Percentiles rank a stretch among this genome's conserved stretches.
phyloP scores from a whole-genome alignment of 2,329 filamentous ascomycete species.

The Sporothrix mexicana region DNA sequence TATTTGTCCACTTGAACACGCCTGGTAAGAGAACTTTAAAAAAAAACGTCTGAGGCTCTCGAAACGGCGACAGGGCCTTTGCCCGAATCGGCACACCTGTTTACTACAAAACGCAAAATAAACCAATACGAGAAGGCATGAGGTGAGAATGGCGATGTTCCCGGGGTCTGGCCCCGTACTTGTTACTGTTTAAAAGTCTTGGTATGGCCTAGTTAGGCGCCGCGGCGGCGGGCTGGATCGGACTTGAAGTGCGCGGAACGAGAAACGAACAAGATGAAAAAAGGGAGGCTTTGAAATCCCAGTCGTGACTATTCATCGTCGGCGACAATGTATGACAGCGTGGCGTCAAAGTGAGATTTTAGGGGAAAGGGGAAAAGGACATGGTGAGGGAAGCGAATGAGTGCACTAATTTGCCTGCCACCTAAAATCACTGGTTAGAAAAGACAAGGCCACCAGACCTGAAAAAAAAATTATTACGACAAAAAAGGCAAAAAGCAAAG shows the following conservation, averaged over 20 bases:
- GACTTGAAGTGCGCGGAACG: neutral
- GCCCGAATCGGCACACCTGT: neutral
- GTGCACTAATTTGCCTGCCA: constrained; percentile 5
- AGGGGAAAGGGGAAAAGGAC: neutral
- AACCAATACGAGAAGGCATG: neutral
- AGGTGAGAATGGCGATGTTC: neutral
- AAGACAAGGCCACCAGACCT: neutral
- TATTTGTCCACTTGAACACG: neutral
- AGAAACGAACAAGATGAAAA: neutral
- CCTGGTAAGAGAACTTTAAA: no score
- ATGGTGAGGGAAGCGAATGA: neutral
- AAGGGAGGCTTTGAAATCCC: neutral
- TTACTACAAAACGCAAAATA: neutral
- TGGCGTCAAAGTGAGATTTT: neutral
- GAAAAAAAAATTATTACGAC: neutral
- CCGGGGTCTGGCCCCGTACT: neutral
- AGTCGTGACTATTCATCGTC: neutral
- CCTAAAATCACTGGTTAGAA: neutral
- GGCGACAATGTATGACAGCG: constrained; percentile 8
- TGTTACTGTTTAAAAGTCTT: neutral
- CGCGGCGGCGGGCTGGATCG: neutral
- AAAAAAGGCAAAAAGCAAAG: neutral
- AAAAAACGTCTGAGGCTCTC: no score
- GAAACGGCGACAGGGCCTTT: neutral
- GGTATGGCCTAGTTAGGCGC: neutral